These are phyloP conservation scores for Metrosideros polymorpha DNA, from an alignment of 441 rosid genomes.

Conservation along the genomic window DNA sequence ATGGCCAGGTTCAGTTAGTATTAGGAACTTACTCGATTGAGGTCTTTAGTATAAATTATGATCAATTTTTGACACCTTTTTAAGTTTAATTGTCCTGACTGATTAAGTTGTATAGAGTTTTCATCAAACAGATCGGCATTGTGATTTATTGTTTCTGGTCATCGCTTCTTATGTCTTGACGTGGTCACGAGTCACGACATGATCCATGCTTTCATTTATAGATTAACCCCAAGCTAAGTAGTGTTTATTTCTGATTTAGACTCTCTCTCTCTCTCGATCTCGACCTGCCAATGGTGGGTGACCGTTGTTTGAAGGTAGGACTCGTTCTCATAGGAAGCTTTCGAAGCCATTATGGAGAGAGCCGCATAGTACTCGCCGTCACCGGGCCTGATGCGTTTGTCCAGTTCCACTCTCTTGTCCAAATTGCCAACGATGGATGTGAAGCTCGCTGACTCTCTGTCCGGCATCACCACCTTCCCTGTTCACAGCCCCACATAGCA, in stretches of 20 bases:
- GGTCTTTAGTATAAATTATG: neutral
- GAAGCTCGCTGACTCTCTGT: conserved; percentile 26
- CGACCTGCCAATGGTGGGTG: conserved; percentile 45
- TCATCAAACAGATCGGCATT: neutral
- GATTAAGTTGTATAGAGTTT: neutral
- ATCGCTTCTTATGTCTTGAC: neutral
- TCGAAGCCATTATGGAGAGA: conserved; percentile 58
- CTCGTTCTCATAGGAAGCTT: conserved; percentile 49
- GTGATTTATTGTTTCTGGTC: neutral
- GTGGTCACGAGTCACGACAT: neutral
- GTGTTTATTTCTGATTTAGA: neutral
- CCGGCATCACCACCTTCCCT: conserved; percentile 42
- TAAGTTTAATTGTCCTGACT: neutral
- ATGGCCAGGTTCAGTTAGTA: neutral
- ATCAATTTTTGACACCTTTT: neutral
- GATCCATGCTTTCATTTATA: neutral
- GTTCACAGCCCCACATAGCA: neutral
- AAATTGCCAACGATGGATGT: conserved; percentile 36
- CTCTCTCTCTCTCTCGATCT: neutral
- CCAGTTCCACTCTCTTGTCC: conserved; percentile 38
- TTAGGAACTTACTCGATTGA: neutral
- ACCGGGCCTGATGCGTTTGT: conserved; percentile 20
- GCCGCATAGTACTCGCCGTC: conserved; percentile 32
- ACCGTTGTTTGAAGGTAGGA: conserved; percentile 32
- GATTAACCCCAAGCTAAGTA: neutral